Conservation (phyloP, 257 asterid genomes). For the Solanum lycopersicoides region DNA sequence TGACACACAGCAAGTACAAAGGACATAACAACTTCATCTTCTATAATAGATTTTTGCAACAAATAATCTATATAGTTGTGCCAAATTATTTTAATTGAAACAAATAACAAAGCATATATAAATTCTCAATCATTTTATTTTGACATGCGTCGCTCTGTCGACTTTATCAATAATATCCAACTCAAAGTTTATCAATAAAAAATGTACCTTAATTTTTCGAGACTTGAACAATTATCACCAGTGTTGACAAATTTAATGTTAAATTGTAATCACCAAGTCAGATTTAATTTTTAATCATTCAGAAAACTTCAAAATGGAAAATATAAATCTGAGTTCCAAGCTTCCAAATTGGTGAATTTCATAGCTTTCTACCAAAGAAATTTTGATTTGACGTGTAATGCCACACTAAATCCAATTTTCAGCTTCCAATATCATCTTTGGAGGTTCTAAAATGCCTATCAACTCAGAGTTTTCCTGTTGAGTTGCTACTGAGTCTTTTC, state of each 20-base stretch:
- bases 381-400: neutral
- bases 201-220: too few species aligned
- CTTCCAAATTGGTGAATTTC: neutral
- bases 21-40: neutral
- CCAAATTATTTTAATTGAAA: neutral
- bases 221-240: too few species aligned
- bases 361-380: neutral
- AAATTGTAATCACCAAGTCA: neutral
- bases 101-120: neutral
- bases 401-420: neutral
- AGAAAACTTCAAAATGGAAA: too few species aligned
- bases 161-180: too few species aligned
- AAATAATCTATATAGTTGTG: neutral
- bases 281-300: neutral
- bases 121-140: too few species aligned
- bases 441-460: too few species aligned
- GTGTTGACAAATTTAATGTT: neutral
- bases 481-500: too few species aligned
- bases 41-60: neutral
- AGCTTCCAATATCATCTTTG: too few species aligned
- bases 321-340: neutral
- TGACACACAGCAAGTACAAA: constrained; percentile 1
- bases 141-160: too few species aligned
- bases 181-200: too few species aligned
- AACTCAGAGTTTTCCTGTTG: too few species aligned